Evolutionary conservation across 1,139 yeast genomes (phyloP).

Genomic region (Kodamaea ohmeri): DNA sequence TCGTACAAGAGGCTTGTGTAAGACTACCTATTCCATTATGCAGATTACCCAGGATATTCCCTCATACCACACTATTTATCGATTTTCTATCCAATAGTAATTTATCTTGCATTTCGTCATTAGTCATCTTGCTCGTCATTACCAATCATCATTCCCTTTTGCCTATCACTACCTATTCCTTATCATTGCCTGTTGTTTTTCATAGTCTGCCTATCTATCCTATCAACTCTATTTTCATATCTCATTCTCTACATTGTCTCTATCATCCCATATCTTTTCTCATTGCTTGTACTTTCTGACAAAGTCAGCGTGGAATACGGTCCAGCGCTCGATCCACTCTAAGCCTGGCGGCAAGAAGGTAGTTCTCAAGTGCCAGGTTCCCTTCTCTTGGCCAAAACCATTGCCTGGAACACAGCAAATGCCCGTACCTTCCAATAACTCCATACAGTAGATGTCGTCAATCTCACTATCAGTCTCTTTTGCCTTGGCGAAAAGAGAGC

Average conservation of each 20-base stretch:
- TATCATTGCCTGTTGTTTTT: no score
- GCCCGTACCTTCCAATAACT: constrained; percentile 83
- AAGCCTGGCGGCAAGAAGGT: constrained; percentile 94
- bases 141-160: no score
- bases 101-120: no score
- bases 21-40: no score
- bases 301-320: constrained; percentile 70
- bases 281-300: constrained; percentile 53
- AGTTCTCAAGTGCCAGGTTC: constrained; percentile 89
- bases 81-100: no score
- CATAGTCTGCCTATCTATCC: no score
- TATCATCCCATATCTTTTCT: background rate
- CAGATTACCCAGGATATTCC: no score
- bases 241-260: background rate
- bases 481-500: constrained; percentile 62
- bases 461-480: constrained; percentile 52
- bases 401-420: constrained; percentile 97
- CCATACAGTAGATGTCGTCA: constrained; percentile 86
- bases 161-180: no score
- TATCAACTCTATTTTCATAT: background rate
- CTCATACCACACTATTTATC: no score
- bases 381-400: constrained; percentile 91
- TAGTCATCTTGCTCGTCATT: no score
- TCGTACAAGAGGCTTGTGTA: no score
- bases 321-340: constrained; percentile 81